These are phyloP conservation scores for Verbascum thapsus DNA, from an alignment of 257 asterid genomes.

Conservation along the genomic window DNA sequence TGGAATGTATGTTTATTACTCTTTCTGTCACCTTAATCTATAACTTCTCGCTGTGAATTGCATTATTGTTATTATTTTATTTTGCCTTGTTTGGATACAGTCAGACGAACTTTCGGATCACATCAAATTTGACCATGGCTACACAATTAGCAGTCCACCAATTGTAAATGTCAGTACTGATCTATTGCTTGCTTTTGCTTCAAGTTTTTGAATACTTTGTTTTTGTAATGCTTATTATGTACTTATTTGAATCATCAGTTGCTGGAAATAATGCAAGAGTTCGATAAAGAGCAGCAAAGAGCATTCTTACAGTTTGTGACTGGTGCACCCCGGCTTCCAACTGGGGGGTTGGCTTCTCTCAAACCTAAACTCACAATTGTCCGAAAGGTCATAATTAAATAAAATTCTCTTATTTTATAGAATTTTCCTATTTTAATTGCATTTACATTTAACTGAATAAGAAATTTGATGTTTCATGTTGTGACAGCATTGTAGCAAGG, in stretches of 20 bases:
- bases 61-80: constrained; percentile 19
- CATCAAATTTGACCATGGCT: constrained; percentile 95
- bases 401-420: neutral
- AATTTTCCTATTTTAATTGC: neutral
- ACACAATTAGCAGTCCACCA: constrained; percentile 87
- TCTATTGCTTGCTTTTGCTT: constrained; percentile 13
- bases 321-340: constrained; percentile 94
- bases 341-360: constrained; percentile 92
- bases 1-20: constrained; percentile 75
- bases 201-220: too few species aligned
- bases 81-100: constrained; percentile 44
- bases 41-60: constrained; percentile 2
- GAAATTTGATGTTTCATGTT: neutral
- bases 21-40: constrained; percentile 9
- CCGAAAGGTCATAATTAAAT: constrained; percentile 61
- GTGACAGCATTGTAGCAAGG: constrained; percentile 69
- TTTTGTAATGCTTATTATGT: too few species aligned
- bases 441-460: neutral
- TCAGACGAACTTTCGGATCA: constrained; percentile 77
- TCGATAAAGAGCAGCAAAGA: constrained; percentile 72
- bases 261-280: constrained; percentile 80
- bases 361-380: constrained; percentile 91
- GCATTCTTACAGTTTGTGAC: constrained; percentile 94
- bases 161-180: constrained; percentile 56
- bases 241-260: constrained; percentile 45